Evolutionary conservation across 176 grass and related monocot species (phyloP), one percentile per base, ranked within the genome.

Genomic region (Eragrostis nindensis): DNA sequence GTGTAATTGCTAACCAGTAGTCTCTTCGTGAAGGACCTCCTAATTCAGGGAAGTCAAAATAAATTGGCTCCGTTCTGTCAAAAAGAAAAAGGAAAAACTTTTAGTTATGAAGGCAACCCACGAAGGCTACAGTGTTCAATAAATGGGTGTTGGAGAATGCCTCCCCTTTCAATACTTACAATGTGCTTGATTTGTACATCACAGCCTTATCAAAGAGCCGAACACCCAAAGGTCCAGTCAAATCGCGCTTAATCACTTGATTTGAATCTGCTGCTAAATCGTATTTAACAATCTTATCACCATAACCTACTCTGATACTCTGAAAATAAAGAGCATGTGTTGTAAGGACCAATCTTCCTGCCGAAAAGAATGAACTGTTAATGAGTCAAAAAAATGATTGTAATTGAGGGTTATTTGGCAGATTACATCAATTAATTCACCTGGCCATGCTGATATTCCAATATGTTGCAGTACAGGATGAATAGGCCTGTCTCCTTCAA

Each of bases 251-350:
- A 41, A 98, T 76, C 42, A 91, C 86, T 82, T 98, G 95, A 89
- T 91, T 90, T 80, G 74, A 77, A 67, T 98, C 88, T 57, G 32
- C 60, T 36, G 92, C 76, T 66, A 94, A 68, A 70, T 94, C 92
- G 49, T 92, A 98, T 73, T 78, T 92, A 72, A 85, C 74, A 63
- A 83, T 85, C 57, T 86, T 93, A 59, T 92, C 90, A 86, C 85
- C 84, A 78, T 84, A 91, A 60, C 89, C 89, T 68, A 92, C 76
- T 76, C 61, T 84, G 56, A 90, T 82, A 62, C 90, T 82, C 78
- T 98, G 90, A 81, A 98, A 98, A 87, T 98, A 94, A 73, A 98
- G 85, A 91, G 95, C 92, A 75, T 91, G 92, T 52, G 89, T 94
- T 55, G 95, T 98, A 60, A 98, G 92, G 74, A 91, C 89, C 79